Percentiles rank a stretch among this genome's conserved stretches.
Evolutionary conservation across 129 eudicot species (phyloP).

Genomic region (Scalesia atractyloides): DNA sequence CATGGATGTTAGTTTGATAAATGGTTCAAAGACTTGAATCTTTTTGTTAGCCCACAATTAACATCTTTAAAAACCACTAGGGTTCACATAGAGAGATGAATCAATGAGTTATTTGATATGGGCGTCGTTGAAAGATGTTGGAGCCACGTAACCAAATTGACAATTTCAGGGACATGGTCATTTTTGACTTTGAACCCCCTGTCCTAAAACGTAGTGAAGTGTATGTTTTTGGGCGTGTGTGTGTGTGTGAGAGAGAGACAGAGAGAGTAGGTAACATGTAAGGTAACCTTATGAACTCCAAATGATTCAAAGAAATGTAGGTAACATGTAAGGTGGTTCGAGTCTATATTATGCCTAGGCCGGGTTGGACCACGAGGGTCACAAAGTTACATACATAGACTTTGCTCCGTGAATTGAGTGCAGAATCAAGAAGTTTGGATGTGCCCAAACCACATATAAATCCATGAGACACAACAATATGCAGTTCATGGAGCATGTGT

Average conservation of each 20-base stretch:
- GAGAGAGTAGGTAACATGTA: background rate
- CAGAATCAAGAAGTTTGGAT: background rate
- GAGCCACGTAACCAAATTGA: conserved; percentile 13
- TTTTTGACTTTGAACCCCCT: conserved; percentile 24
- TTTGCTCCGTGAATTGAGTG: background rate
- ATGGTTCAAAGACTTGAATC: background rate
- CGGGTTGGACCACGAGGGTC: background rate
- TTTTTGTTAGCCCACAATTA: conserved; percentile 12
- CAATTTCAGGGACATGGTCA: conserved; percentile 25
- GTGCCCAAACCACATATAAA: background rate
- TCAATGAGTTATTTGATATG: conserved; percentile 3
- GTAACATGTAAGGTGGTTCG: background rate
- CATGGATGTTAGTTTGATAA: conserved; percentile 14
- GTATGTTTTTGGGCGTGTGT: background rate
- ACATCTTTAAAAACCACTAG: background rate
- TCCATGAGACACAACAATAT: conserved; percentile 15
- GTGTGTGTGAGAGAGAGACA: no score
- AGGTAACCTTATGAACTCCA: no score
- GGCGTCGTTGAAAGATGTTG: conserved; percentile 15
- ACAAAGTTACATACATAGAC: conserved; percentile 7
- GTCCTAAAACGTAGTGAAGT: conserved; percentile 22
- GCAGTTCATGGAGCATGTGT: conserved; percentile 5
- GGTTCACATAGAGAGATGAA: conserved; percentile 9
- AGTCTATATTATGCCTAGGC: background rate
- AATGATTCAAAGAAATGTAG: no score